A percentile compares a stretch with the other conserved stretches of the same genome.
Conservation (phyloP, 306 rosid genomes). For the Nissolia schottii region DNA sequence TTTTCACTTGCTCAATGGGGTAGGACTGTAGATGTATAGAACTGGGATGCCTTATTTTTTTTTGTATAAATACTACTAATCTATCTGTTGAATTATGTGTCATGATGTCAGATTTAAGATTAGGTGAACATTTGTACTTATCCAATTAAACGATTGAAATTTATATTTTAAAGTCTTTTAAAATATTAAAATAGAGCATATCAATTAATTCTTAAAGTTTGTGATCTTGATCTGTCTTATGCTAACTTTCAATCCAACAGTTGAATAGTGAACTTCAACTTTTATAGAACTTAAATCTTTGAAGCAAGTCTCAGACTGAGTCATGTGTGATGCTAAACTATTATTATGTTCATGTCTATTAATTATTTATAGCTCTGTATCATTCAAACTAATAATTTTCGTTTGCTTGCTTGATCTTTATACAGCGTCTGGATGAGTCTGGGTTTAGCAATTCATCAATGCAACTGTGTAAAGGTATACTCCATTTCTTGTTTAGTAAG, state of each 20-base stretch:
- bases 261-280: slow-evolving; percentile 3
- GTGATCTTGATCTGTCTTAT: not conserved
- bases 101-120: not conserved
- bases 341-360: not conserved
- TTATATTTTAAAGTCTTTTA: not conserved
- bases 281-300: not conserved
- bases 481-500: not conserved
- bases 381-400: not conserved
- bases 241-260: not conserved
- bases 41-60: not conserved
- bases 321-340: not conserved
- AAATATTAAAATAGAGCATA: not conserved
- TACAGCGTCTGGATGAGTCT: slow-evolving; percentile 68
- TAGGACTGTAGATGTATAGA: not conserved
- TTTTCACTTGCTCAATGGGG: not conserved
- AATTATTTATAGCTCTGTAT: not conserved
- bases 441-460: slow-evolving; percentile 74
- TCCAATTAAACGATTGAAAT: not conserved
- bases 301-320: not conserved
- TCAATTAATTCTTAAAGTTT: not conserved
- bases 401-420: slow-evolving; percentile 14
- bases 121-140: not conserved
- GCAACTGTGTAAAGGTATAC: slow-evolving; percentile 69
- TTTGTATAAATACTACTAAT: not conserved
- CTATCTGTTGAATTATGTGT: not conserved